Percentiles rank a stretch among this genome's conserved stretches.
These are phyloP conservation scores for Periconia sp. DNA, from an alignment of 2,329 filamentous ascomycete species.

Conservation along the genomic window DNA sequence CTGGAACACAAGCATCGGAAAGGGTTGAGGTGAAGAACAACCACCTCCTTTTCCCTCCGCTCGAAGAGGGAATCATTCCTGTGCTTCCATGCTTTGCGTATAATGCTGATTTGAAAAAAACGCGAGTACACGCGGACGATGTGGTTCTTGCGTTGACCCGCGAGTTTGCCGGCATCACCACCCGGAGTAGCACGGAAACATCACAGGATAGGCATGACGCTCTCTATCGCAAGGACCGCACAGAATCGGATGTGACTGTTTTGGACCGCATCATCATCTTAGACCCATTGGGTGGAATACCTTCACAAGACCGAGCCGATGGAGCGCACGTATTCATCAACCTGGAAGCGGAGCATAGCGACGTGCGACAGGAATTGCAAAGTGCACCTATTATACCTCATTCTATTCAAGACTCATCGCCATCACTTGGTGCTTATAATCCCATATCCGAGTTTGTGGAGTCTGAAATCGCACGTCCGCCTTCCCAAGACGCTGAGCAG, in stretches of 20 bases:
- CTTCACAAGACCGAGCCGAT: conserved; percentile 61
- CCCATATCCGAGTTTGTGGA: conserved; percentile 49
- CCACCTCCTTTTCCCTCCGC: conserved; percentile 62
- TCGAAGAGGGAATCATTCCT: conserved; percentile 69
- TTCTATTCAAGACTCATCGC: conserved; percentile 1
- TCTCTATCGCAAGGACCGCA: conserved; percentile 29
- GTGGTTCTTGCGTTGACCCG: conserved; percentile 75
- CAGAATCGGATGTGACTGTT: conserved; percentile 37
- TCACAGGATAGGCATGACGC: conserved; percentile 9
- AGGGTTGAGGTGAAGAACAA: conserved; percentile 46
- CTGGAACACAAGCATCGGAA: conserved; percentile 39
- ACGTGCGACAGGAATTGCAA: conserved; percentile 63
- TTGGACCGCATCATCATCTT: conserved; percentile 87
- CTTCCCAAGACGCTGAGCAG: conserved; percentile 15
- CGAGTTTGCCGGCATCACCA: conserved; percentile 69
- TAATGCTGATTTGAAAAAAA: conserved; percentile 46
- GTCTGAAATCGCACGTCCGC: conserved; percentile 19
- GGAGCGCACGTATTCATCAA: conserved; percentile 86
- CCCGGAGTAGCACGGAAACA: conserved; percentile 13
- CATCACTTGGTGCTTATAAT: conserved; percentile 40
- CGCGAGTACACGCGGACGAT: conserved; percentile 60
- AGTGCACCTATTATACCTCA: conserved; percentile 4
- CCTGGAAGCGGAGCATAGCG: conserved; percentile 81
- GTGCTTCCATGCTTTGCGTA: conserved; percentile 69
- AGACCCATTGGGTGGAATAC: conserved; percentile 84